Conservation (phyloP, 2,329 filamentous ascomycete genomes). For the Exserohilum turcica region DNA sequence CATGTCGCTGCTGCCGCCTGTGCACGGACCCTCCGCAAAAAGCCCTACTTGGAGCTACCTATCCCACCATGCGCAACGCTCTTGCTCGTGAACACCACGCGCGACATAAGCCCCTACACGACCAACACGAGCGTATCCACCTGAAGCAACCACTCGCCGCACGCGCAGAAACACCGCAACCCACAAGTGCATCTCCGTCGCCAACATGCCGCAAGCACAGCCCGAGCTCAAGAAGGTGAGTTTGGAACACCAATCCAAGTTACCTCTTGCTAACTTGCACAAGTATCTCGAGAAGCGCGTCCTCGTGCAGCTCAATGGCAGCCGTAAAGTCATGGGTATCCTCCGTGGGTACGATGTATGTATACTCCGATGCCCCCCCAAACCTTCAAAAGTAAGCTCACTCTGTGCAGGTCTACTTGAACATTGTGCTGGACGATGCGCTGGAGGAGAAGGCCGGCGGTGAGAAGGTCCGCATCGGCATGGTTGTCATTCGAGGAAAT, state of each 20-base stretch:
- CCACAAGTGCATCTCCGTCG: conserved; percentile 3
- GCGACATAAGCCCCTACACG: conserved; percentile 7
- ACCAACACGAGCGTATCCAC: conserved; percentile 9
- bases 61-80: conserved; percentile 19
- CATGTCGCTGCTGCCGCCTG: conserved; percentile 16
- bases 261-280: conserved; percentile 25
- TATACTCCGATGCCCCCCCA: conserved; percentile 4
- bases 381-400: conserved; percentile 1
- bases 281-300: conserved; percentile 99
- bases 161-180: background rate
- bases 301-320: conserved; percentile 96
- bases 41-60: conserved; percentile 33
- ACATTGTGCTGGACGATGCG: conserved; percentile 96
- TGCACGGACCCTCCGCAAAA: conserved; percentile 23
- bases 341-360: conserved; percentile 94
- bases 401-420: conserved; percentile 80
- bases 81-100: conserved; percentile 20
- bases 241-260: background rate
- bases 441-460: conserved; percentile 92
- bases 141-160: background rate
- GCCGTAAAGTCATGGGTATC: conserved; percentile 93
- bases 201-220: conserved; percentile 95
- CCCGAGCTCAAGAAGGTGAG: conserved; percentile 97
- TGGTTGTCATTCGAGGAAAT: conserved; percentile 97
- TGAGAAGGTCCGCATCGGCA: conserved; percentile 87